Percentiles rank a stretch among this genome's conserved stretches.
Conservation (phyloP, 2,329 filamentous ascomycete genomes). For the Geosmithia morbida region DNA sequence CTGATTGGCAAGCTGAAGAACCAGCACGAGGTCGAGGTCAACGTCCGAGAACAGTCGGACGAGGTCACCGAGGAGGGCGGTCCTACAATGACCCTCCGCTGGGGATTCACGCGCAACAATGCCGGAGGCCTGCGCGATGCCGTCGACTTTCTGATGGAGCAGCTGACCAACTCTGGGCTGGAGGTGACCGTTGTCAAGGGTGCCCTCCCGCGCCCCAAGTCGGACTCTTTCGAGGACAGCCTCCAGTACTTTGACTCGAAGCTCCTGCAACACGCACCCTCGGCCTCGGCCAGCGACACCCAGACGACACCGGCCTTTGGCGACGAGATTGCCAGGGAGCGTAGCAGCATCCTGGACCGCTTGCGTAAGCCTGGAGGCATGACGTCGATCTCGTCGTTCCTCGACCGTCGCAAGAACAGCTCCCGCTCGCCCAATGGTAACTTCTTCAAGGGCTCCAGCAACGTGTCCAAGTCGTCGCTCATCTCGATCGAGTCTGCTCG, state of each 20-base stretch:
- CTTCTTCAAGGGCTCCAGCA: slow-evolving; percentile 85
- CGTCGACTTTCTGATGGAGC: slow-evolving; percentile 81
- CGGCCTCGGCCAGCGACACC: slow-evolving; percentile 69
- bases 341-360: slow-evolving; percentile 75
- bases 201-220: slow-evolving; percentile 94
- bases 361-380: slow-evolving; percentile 91
- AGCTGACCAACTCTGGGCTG: slow-evolving; percentile 78
- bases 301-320: slow-evolving; percentile 76
- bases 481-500: slow-evolving; percentile 92
- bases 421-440: slow-evolving; percentile 67
- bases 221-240: slow-evolving; percentile 95
- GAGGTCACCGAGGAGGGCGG: slow-evolving; percentile 42
- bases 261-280: slow-evolving; percentile 73
- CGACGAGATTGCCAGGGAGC: slow-evolving; percentile 66
- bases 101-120: slow-evolving; percentile 91
- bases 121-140: slow-evolving; percentile 90
- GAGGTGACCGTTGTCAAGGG: slow-evolving; percentile 80
- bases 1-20: slow-evolving; percentile 72
- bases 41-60: slow-evolving; percentile 50
- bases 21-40: slow-evolving; percentile 84
- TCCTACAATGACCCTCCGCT: slow-evolving; percentile 49
- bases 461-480: slow-evolving; percentile 86
- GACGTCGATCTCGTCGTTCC: slow-evolving; percentile 88
- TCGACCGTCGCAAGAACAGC: slow-evolving; percentile 89
- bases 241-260: slow-evolving; percentile 96